Conservation (phyloP, 768 basidiomycete genomes). For the Podaxis sp. region DNA sequence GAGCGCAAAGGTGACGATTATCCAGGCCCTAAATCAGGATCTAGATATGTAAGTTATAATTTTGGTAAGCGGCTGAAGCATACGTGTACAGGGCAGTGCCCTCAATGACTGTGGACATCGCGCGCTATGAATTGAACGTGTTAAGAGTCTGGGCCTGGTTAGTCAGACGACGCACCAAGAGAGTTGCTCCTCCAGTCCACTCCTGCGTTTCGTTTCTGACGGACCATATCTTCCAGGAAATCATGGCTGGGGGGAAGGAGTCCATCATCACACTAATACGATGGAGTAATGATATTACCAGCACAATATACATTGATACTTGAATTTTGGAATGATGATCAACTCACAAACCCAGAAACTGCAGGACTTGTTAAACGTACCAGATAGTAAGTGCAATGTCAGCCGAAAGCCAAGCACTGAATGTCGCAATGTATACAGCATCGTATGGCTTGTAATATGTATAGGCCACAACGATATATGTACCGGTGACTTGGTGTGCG, state of each 20-base stretch:
- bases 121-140: too few relatives aligned
- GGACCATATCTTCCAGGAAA: conserved; percentile 12
- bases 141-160: too few relatives aligned
- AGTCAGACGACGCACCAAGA: not conserved
- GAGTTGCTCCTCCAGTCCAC: not conserved
- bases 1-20: not conserved
- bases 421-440: not conserved
- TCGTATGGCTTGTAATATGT: not conserved
- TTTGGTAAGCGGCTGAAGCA: not conserved
- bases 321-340: not conserved
- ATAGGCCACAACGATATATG: conserved; percentile 1
- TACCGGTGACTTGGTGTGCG: conserved; percentile 4
- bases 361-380: not conserved
- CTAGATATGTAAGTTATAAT: not conserved
- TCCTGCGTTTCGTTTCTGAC: not conserved
- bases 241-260: conserved; percentile 3
- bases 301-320: not conserved
- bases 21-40: not conserved
- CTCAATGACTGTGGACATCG: conserved; percentile 17
- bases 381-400: conserved; percentile 11
- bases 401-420: conserved; percentile 9
- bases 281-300: not conserved
- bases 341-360: not conserved
- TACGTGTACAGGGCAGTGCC: conserved; percentile 23
- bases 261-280: not conserved